These are phyloP conservation scores for Cyclostephanos tholiformis DNA, from an alignment of 108 stramenopile genomes.

Conservation along the genomic window DNA sequence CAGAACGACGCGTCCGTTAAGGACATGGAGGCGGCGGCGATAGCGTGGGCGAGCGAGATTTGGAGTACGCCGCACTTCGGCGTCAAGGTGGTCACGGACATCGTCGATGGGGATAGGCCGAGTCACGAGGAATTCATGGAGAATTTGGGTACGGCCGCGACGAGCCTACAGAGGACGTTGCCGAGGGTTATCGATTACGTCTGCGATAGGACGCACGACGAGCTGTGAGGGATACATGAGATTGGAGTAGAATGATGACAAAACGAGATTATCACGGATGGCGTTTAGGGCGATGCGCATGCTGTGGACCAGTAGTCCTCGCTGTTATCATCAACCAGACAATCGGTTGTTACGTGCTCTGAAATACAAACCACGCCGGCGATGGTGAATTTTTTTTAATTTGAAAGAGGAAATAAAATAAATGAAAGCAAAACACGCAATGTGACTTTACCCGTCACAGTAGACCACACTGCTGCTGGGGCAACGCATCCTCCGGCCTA, in stretches of 20 bases:
- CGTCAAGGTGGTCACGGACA: constrained; percentile 96
- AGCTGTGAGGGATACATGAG: constrained; percentile 34
- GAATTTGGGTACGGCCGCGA: constrained; percentile 88
- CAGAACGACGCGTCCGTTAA: constrained; percentile 90
- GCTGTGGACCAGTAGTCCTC: too few species aligned
- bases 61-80: constrained; percentile 84
- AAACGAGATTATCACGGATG: too few species aligned
- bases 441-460: neutral
- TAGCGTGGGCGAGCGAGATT: constrained; percentile 87
- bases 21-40: constrained; percentile 98
- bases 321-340: too few species aligned
- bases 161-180: constrained; percentile 85
- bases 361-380: too few species aligned
- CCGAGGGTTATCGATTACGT: constrained; percentile 90
- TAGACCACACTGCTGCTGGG: constrained; percentile 19
- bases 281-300: too few species aligned
- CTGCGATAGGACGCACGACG: constrained; percentile 65
- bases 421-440: too few species aligned
- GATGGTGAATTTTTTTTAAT: too few species aligned
- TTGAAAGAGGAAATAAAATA: too few species aligned
- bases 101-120: constrained; percentile 90
- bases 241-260: too few species aligned
- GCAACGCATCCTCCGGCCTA: constrained; percentile 16
- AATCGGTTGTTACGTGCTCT: too few species aligned
- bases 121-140: constrained; percentile 95